phyloP scores from a whole-genome alignment of 2,329 filamentous ascomycete genomes.

The Tolypocladium endophyticum region DNA sequence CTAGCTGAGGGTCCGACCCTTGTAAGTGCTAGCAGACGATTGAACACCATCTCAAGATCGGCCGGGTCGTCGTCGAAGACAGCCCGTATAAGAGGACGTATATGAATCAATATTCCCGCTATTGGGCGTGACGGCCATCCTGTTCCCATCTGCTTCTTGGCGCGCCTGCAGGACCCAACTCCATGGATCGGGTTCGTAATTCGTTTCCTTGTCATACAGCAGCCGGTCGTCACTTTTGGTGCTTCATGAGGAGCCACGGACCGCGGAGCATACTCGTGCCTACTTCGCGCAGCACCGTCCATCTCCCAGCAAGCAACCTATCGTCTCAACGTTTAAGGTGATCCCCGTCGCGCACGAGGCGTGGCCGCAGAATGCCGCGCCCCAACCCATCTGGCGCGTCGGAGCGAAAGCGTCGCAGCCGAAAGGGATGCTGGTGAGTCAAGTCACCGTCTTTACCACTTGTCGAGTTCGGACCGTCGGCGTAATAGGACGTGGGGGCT shows the following conservation, averaged over 20 bases:
- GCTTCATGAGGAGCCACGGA: not conserved
- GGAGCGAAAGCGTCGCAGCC: constrained; percentile 33
- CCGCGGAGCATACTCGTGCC: not conserved
- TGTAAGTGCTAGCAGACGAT: not conserved
- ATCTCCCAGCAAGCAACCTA: not conserved
- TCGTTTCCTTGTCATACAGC: not conserved
- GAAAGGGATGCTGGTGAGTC: constrained; percentile 34
- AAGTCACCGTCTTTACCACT: constrained; percentile 8
- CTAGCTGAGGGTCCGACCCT: not conserved
- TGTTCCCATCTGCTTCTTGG: not conserved
- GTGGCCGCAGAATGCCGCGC: constrained; percentile 24
- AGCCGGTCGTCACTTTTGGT: not conserved
- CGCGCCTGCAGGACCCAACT: not conserved
- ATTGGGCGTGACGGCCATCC: not conserved
- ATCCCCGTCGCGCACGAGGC: not conserved
- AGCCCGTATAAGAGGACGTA: not conserved
- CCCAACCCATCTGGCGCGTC: constrained; percentile 30
- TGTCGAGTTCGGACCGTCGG: not conserved
- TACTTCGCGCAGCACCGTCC: not conserved
- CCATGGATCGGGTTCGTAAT: not conserved
- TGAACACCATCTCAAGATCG: not conserved
- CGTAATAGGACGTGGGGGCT: not conserved
- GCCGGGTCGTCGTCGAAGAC: not conserved
- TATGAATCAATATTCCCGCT: not conserved
- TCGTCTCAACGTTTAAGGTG: not conserved